Base-by-base conservation (phyloP, 2,329 filamentous ascomycete species). In the Claviceps sp. region DNA sequence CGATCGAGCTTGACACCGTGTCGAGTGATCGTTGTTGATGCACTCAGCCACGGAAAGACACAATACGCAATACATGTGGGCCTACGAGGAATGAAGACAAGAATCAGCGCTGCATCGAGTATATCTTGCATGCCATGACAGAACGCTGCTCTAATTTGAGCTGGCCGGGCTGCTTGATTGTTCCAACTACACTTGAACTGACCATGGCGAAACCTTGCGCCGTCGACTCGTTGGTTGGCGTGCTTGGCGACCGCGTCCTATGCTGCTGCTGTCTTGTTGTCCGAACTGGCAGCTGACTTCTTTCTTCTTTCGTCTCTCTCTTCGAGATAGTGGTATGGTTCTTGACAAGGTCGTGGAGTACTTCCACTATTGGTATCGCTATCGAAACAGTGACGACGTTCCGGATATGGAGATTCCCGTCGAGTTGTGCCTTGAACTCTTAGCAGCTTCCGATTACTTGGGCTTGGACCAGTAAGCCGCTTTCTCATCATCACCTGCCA, bases 281-380 rank as follows among this genome's bases (percentile, higher is more conserved):
- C 34, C 34, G 48, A 51, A 37, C 34, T 18, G 41, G 53, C 53
- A 53, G 48, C 53, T 55, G 51, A 53, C 50, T 20, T 48, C 42
- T 45, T 44, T n/a, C 48, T 47, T n/a, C 50, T 52, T 48, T 42
- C n/a, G n/a, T 56, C 16, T 22, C 4, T 8, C 24, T n/a, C 46
- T n/a, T 6, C n/a, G 45, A 51, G 37, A 59, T 64, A 89, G 85
- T 67, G 84, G 81, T 57, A 72, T 84, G 50, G 78, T 89, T 5
- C 78, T 91, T 2, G 86, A 90, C 65, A 88, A 88, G 64, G 82
- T 90, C 37, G 85, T 83, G 65, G 85, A 90, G 68, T 91, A 90
- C 68, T 83, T 89, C 56, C 86, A 88, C 64, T 90, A 89, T 71
- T 86, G 85, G 72, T 83, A 88, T 67, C 84, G 82, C 61, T 77